Percentiles rank a stretch among this genome's conserved stretches.
These are phyloP conservation scores for Didymella arachidicola DNA, from an alignment of 2,329 filamentous ascomycete species.

Conservation along the genomic window DNA sequence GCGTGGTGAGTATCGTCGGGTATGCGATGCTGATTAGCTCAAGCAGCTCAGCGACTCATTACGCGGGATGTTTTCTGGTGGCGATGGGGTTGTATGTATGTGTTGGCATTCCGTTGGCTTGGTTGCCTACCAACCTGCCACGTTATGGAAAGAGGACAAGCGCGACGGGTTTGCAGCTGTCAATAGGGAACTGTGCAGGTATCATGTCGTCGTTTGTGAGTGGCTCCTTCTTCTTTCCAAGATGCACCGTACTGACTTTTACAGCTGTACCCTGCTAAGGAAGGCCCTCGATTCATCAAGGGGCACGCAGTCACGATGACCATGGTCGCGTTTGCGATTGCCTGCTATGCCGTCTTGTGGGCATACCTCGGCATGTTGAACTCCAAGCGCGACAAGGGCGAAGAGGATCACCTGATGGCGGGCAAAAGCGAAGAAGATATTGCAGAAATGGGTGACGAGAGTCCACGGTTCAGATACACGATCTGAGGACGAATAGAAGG, in stretches of 20 bases:
- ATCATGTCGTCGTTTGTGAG: slow-evolving; percentile 76
- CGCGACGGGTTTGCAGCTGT: slow-evolving; percentile 74
- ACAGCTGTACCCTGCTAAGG: slow-evolving; percentile 56
- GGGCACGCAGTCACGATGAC: slow-evolving; percentile 62
- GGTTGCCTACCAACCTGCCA: slow-evolving; percentile 72
- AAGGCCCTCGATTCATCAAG: slow-evolving; percentile 58
- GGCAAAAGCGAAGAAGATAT: slow-evolving; percentile 55
- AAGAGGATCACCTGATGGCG: slow-evolving; percentile 51
- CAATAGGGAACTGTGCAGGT: slow-evolving; percentile 72
- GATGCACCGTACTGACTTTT: slow-evolving; percentile 17
- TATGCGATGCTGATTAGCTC: slow-evolving; percentile 73
- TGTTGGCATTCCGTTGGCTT: slow-evolving; percentile 64
- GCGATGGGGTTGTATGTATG: slow-evolving; percentile 73
- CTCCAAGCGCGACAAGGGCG: slow-evolving; percentile 48
- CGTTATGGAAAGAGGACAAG: slow-evolving; percentile 79
- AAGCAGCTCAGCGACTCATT: slow-evolving; percentile 68
- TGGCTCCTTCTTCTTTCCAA: slow-evolving; percentile 9
- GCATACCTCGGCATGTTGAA: slow-evolving; percentile 51
- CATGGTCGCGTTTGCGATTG: slow-evolving; percentile 56
- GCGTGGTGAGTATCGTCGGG: slow-evolving; percentile 69
- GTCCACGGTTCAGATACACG: slow-evolving; percentile 55
- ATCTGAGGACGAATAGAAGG: slow-evolving; percentile 23
- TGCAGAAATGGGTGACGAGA: slow-evolving; percentile 56
- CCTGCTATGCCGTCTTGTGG: slow-evolving; percentile 51
- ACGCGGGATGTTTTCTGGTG: slow-evolving; percentile 79